Conservation (phyloP, 257 asterid species). For the Echium plantagineum region DNA sequence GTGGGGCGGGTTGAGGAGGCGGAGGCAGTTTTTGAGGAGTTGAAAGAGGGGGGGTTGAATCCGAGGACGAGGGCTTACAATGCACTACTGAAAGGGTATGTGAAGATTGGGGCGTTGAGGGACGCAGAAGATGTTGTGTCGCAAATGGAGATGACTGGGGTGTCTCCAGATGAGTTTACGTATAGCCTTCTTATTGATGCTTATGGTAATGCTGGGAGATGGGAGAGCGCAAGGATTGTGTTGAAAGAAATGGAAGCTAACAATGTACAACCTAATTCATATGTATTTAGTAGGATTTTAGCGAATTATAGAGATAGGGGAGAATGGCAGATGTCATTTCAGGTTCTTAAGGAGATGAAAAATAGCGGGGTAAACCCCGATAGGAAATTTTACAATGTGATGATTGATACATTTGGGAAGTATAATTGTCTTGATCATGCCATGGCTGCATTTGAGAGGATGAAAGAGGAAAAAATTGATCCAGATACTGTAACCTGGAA, state of each 20-base stretch:
- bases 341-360: conserved; percentile 91
- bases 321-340: conserved; percentile 93
- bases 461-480: conserved; percentile 65
- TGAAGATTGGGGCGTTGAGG: conserved; percentile 58
- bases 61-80: conserved; percentile 90
- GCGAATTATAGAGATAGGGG: conserved; percentile 81
- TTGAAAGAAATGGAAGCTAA: conserved; percentile 80
- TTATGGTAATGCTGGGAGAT: conserved; percentile 86
- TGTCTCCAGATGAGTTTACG: conserved; percentile 71
- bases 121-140: conserved; percentile 81
- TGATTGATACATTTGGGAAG: conserved; percentile 92
- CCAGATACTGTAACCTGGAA: conserved; percentile 91
- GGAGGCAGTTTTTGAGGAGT: conserved; percentile 83
- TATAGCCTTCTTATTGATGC: conserved; percentile 90
- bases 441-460: conserved; percentile 69
- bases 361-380: conserved; percentile 65
- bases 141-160: conserved; percentile 71
- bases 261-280: conserved; percentile 57
- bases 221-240: conserved; percentile 92
- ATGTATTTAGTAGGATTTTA: conserved; percentile 65
- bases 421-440: conserved; percentile 80
- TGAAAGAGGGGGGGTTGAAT: conserved; percentile 71
- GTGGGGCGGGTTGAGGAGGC: conserved; percentile 86
- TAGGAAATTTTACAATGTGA: conserved; percentile 72
- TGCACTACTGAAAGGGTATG: conserved; percentile 80